Conservation (phyloP, 1,284 basidiomycete genomes). For the Ganoderma resinaceum region DNA sequence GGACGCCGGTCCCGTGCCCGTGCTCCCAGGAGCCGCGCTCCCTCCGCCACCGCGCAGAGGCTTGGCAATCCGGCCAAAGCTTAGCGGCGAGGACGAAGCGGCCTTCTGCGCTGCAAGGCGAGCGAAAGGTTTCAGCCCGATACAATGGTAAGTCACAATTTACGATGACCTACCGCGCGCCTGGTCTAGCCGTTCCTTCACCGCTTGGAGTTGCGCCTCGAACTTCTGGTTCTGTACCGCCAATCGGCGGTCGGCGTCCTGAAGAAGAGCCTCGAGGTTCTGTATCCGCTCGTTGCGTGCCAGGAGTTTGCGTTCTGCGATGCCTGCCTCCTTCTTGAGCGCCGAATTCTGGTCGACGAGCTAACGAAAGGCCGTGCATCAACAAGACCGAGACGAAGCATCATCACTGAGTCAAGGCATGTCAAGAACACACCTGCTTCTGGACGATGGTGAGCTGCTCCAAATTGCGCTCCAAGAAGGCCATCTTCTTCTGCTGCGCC, state of each 20-base stretch:
- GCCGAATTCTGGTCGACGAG: constrained; percentile 98
- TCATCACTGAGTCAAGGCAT: constrained; percentile 3
- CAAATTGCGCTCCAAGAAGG: constrained; percentile 96
- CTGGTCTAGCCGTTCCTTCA: constrained; percentile 92
- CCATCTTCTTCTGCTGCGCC: constrained; percentile 99
- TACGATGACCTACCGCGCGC: constrained; percentile 76
- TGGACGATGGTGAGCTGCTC: constrained; percentile 96
- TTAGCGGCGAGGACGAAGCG: constrained; percentile 71
- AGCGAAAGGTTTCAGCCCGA: constrained; percentile 26
- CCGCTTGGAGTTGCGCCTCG: constrained; percentile 89
- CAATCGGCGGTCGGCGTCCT: constrained; percentile 92
- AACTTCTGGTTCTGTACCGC: constrained; percentile 95
- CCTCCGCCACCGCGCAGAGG: constrained; percentile 93
- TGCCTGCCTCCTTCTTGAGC: constrained; percentile 97
- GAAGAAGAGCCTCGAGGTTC: constrained; percentile 90
- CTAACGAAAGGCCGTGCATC: constrained; percentile 48
- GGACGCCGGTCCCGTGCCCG: constrained; percentile 50
- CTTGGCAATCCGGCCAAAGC: constrained; percentile 95
- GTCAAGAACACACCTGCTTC: constrained; percentile 79
- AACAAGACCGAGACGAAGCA: constrained; percentile 21
- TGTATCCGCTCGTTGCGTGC: constrained; percentile 98
- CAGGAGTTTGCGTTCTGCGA: constrained; percentile 95
- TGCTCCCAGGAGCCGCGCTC: constrained; percentile 47
- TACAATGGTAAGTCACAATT: constrained; percentile 24
- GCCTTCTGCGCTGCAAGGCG: constrained; percentile 74